Evolutionary conservation across 176 grass and related monocot species (phyloP).

Genomic region (Panicum miliaceum): DNA sequence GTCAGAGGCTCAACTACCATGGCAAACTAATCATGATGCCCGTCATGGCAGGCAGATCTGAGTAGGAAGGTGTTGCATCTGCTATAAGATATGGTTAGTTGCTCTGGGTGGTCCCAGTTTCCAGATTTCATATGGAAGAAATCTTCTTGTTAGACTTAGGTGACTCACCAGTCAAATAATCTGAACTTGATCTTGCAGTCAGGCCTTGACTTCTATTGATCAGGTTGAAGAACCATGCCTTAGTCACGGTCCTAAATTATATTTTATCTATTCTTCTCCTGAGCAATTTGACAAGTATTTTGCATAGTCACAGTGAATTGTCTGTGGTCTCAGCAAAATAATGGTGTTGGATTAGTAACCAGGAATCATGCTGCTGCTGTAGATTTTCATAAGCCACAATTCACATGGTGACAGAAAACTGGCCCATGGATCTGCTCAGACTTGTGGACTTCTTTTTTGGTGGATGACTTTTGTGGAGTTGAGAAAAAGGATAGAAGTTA

Average conservation of each 20-base stretch:
- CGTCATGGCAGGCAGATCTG: background rate
- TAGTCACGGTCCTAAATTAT: background rate
- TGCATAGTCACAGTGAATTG: background rate
- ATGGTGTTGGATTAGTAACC: background rate
- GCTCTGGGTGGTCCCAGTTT: too few relatives aligned
- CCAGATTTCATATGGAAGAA: background rate
- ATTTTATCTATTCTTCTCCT: background rate
- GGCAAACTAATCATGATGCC: too few relatives aligned
- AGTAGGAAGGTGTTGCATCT: background rate
- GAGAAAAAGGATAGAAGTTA: background rate
- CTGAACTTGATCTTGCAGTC: background rate
- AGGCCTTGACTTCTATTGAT: background rate
- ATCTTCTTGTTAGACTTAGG: background rate
- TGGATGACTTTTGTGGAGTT: background rate
- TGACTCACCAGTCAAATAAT: background rate
- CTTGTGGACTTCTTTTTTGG: too few relatives aligned
- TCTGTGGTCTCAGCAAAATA: background rate
- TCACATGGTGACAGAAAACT: slow-evolving; percentile 8
- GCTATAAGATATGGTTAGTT: too few relatives aligned
- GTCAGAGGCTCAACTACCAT: too few relatives aligned
- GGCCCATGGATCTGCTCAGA: background rate
- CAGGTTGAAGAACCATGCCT: background rate
- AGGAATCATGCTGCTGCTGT: background rate
- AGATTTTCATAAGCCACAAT: background rate
- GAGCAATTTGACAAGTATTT: background rate